A percentile compares a stretch with the other conserved stretches of the same genome.
phyloP scores from a whole-genome alignment of 768 basidiomycete genomes.

The Pilatotrama ljubarskyi region DNA sequence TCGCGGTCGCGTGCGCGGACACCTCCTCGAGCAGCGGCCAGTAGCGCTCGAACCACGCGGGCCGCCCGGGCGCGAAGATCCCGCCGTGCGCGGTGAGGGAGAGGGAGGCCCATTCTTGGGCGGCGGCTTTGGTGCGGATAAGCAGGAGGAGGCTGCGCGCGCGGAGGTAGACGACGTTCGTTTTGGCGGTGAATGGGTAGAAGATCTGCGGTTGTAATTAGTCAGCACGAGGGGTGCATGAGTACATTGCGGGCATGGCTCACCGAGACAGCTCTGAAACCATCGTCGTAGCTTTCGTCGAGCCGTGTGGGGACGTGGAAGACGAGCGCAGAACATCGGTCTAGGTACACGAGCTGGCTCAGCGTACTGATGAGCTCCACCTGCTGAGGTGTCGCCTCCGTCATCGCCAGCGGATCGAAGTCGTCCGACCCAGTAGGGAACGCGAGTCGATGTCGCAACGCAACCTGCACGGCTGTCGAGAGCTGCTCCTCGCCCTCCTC shows the following conservation, averaged over 20 bases:
- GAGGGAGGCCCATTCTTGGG: constrained; percentile 14
- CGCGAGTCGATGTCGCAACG: constrained; percentile 12
- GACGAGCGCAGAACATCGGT: constrained; percentile 24
- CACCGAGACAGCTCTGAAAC: constrained; percentile 22
- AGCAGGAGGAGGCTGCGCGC: constrained; percentile 20
- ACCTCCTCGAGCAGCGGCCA: constrained; percentile 28
- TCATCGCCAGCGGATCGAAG: constrained; percentile 7
- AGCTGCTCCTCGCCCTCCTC: constrained; percentile 24
- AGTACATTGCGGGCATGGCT: not conserved
- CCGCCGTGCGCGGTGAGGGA: constrained; percentile 4
- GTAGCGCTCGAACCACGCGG: constrained; percentile 25
- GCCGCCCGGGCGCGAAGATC: constrained; percentile 13
- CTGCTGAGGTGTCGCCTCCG: constrained; percentile 6
- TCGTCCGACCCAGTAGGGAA: constrained; percentile 10
- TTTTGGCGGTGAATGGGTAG: constrained; percentile 19
- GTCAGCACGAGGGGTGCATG: not conserved
- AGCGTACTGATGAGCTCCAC: constrained; percentile 26
- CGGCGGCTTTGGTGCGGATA: constrained; percentile 1
- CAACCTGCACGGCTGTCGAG: constrained; percentile 17
- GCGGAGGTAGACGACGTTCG: constrained; percentile 22
- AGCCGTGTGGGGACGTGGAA: constrained; percentile 19
- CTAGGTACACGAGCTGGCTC: constrained; percentile 27
- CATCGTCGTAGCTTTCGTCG: constrained; percentile 20
- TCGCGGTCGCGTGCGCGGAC: constrained; percentile 18
- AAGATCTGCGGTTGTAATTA: constrained; percentile 5